Evolutionary conservation across 2,329 filamentous ascomycete genomes (phyloP).

Genomic region (Chrysosporium queenslandicum): DNA sequence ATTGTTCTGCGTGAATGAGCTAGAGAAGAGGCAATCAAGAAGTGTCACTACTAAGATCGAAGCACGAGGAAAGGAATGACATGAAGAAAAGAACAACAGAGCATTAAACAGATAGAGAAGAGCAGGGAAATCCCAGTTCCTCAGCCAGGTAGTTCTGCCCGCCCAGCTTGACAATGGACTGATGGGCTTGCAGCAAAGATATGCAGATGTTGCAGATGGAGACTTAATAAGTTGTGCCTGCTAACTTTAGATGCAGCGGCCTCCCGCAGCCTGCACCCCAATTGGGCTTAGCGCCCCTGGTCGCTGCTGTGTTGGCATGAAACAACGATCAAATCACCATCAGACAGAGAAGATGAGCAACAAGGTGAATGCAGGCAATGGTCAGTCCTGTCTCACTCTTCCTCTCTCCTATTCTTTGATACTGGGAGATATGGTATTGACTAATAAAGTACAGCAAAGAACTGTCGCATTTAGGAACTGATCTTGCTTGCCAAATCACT

Average conservation of each 20-base stretch:
- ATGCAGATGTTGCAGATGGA: neutral
- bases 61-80: conserved; percentile 10
- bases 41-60: neutral
- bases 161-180: neutral
- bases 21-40: neutral
- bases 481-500: neutral
- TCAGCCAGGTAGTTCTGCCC: conserved; percentile 1
- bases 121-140: neutral
- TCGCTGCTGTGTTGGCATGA: neutral
- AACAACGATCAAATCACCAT: neutral
- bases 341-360: neutral
- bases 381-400: too few species aligned
- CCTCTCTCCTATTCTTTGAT: too few species aligned
- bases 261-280: neutral
- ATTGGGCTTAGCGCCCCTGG: conserved; percentile 8
- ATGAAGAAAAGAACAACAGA: conserved; percentile 10
- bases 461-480: neutral
- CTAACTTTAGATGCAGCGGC: neutral
- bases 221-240: conserved; percentile 3
- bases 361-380: too few species aligned
- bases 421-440: too few species aligned
- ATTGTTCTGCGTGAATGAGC: neutral
- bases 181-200: neutral
- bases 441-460: conserved; percentile 1
- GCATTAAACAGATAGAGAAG: conserved; percentile 8